Evolutionary conservation across 1,284 basidiomycete species (phyloP).

Genomic region (Stygiomarasmius scandens): DNA sequence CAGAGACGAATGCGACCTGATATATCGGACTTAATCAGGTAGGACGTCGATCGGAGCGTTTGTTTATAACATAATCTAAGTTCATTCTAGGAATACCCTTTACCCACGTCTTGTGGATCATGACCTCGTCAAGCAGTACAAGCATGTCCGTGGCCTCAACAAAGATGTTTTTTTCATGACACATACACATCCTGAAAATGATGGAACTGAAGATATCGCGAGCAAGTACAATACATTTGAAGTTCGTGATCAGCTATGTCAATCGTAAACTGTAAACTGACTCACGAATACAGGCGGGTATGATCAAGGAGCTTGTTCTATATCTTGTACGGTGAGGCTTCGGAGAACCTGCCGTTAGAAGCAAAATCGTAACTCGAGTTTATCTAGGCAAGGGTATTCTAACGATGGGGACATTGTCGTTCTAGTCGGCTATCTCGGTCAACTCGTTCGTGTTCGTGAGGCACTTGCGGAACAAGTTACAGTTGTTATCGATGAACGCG

Average conservation of each 20-base stretch:
- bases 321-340: conserved; percentile 58
- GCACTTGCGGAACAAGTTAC: conserved; percentile 52
- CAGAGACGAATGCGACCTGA: conserved; percentile 64
- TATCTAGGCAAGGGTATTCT: conserved; percentile 57
- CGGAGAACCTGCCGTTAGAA: background rate
- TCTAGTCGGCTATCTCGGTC: conserved; percentile 75
- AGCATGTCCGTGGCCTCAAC: conserved; percentile 55
- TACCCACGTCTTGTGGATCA: conserved; percentile 65
- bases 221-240: conserved; percentile 68
- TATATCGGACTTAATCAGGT: conserved; percentile 54
- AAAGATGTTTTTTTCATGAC: conserved; percentile 63
- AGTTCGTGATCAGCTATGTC: conserved; percentile 38
- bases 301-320: conserved; percentile 71
- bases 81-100: conserved; percentile 51
- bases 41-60: background rate
- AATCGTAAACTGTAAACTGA: background rate
- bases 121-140: conserved; percentile 49
- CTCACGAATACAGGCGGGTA: conserved; percentile 49
- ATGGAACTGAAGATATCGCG: conserved; percentile 52
- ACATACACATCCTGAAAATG: conserved; percentile 57
- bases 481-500: conserved; percentile 70
- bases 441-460: conserved; percentile 61
- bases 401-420: conserved; percentile 73
- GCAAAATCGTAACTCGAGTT: background rate
- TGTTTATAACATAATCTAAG: background rate